Percentiles rank a stretch among this genome's conserved stretches.
These are phyloP conservation scores for Annulohypoxylon bovei DNA, from an alignment of 495 filamentous ascomycete genomes.

Conservation along the genomic window DNA sequence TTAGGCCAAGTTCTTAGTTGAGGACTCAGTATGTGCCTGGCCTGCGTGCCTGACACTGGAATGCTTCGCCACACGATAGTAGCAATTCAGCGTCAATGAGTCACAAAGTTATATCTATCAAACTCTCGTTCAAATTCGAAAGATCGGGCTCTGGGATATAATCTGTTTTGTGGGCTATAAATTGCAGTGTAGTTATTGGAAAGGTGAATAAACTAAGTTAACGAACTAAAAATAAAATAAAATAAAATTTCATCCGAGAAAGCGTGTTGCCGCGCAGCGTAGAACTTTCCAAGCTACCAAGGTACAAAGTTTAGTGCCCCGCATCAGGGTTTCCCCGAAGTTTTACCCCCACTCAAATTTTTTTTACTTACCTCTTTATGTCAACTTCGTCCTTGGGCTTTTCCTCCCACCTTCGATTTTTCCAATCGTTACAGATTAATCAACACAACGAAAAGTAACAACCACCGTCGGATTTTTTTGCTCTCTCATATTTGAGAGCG, in stretches of 20 bases:
- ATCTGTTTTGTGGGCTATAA: constrained; percentile 11
- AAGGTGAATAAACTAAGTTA: not conserved
- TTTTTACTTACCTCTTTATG: constrained; percentile 42
- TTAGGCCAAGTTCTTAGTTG: constrained; percentile 19
- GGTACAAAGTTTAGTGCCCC: constrained; percentile 24
- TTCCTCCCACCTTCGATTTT: constrained; percentile 47
- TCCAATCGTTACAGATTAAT: constrained; percentile 45
- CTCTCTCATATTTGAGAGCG: constrained; percentile 55
- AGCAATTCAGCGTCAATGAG: constrained; percentile 22
- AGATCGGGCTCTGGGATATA: not conserved
- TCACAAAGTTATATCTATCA: constrained; percentile 5
- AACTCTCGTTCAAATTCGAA: not conserved
- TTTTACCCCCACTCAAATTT: constrained; percentile 50
- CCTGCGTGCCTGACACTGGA: not conserved
- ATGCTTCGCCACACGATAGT: constrained; percentile 22
- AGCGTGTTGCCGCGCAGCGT: not conserved
- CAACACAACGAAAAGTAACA: constrained; percentile 42
- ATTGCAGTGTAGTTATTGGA: not conserved
- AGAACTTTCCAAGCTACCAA: constrained; percentile 21
- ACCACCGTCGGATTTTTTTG: constrained; percentile 50
- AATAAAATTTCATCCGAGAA: not conserved
- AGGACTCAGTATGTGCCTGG: constrained; percentile 7
- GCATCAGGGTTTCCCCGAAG: constrained; percentile 44
- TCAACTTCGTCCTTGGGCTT: constrained; percentile 37
- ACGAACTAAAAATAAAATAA: constrained; percentile 5